phyloP scores from a whole-genome alignment of 2,329 filamentous ascomycete species.

The Trichophyton verrucosum region DNA sequence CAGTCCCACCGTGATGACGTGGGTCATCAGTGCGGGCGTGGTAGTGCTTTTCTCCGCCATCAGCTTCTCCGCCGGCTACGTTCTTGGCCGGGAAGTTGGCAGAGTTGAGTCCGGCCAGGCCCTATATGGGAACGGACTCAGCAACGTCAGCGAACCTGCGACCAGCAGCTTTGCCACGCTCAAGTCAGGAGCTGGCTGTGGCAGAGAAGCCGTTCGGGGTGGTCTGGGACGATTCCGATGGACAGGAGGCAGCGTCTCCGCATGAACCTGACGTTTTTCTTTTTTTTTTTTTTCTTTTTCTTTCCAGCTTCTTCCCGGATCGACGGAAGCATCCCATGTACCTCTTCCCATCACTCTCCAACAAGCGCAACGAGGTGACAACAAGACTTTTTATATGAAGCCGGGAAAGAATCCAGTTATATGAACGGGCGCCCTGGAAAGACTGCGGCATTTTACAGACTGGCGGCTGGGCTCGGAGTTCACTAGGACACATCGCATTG shows the following conservation, averaged over 20 bases:
- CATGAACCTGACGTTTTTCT: conserved; percentile 13
- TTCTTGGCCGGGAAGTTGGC: conserved; percentile 47
- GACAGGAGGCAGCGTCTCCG: conserved; percentile 28
- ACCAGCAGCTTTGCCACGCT: conserved; percentile 17
- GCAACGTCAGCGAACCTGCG: conserved; percentile 15
- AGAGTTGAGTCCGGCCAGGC: conserved; percentile 36
- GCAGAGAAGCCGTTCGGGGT: conserved; percentile 35
- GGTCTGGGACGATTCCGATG: conserved; percentile 34
- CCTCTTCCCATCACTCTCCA: no score
- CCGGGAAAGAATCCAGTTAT: not conserved
- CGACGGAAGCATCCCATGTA: not conserved
- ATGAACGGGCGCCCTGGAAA: not conserved
- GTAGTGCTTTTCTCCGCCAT: conserved; percentile 52
- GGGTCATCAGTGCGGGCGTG: conserved; percentile 53
- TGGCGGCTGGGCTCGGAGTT: not conserved
- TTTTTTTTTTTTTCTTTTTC: not conserved
- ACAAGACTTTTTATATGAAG: not conserved
- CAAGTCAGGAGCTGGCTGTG: conserved; percentile 27
- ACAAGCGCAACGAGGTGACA: not conserved
- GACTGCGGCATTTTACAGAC: not conserved
- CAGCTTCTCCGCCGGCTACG: conserved; percentile 53
- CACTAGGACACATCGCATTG: not conserved
- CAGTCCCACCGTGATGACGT: conserved; percentile 51
- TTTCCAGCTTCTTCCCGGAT: not conserved
- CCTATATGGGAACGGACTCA: conserved; percentile 16